A percentile compares a stretch with the other conserved stretches of the same genome.
These are phyloP conservation scores for Euphorbia pulcherrima DNA, from an alignment of 345 rosid genomes.

Conservation along the genomic window DNA sequence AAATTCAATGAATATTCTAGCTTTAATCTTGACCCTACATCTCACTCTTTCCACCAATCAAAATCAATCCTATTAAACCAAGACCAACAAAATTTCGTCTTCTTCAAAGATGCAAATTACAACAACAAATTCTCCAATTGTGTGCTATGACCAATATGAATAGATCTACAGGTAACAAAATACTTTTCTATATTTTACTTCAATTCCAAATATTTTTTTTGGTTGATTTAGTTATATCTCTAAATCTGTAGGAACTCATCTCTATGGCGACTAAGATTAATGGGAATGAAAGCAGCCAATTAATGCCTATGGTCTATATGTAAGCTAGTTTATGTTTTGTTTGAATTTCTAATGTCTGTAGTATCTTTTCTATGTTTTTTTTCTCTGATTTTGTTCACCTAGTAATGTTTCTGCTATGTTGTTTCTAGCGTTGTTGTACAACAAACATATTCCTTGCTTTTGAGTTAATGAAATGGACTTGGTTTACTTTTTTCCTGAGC, in stretches of 20 bases:
- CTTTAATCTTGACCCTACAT: conserved; percentile 29
- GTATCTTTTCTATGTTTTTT: not conserved
- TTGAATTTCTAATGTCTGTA: not conserved
- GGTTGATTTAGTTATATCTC: too few relatives aligned
- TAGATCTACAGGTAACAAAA: conserved; percentile 33
- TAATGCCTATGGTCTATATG: not conserved
- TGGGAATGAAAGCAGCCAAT: conserved; percentile 16
- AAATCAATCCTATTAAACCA: conserved; percentile 30
- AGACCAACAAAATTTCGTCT: conserved; percentile 30
- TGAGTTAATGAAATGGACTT: not conserved
- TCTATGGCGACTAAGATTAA: conserved; percentile 32
- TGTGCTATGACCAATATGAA: conserved; percentile 34
- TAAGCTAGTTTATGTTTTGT: conserved; percentile 7
- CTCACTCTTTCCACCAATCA: conserved; percentile 20
- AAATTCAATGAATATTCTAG: conserved; percentile 15
- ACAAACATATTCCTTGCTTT: not conserved
- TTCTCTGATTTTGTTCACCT: not conserved
- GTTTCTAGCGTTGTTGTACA: not conserved
- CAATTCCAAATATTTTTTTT: too few relatives aligned
- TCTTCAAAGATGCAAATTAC: too few relatives aligned
- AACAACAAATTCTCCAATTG: conserved; percentile 33
- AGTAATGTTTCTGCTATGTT: not conserved
- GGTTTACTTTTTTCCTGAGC: not conserved
- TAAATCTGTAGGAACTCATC: conserved; percentile 46
- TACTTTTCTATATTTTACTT: not conserved